phyloP scores from a whole-genome alignment of 768 basidiomycete genomes.

The Inosperma sp. region DNA sequence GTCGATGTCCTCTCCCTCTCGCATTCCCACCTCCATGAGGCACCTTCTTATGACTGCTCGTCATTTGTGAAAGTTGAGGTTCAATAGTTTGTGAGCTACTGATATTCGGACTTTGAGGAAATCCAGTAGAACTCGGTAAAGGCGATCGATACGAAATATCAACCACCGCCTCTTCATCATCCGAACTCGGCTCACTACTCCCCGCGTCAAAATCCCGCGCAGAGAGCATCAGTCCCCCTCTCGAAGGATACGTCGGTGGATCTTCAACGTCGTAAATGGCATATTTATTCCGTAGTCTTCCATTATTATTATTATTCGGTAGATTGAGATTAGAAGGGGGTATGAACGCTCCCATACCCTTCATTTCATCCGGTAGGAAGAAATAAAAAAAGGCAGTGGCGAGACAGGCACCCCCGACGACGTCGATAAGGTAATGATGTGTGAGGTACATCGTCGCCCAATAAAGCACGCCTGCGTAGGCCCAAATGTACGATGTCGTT shows the following conservation, averaged over 20 bases:
- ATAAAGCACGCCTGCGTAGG: constrained; percentile 80
- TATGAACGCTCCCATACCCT: constrained; percentile 46
- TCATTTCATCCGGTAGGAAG: constrained; percentile 79
- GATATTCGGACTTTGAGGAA: constrained; percentile 10
- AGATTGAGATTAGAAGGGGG: constrained; percentile 41
- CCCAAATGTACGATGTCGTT: constrained; percentile 64
- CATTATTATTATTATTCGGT: background rate
- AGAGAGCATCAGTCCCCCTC: constrained; percentile 33
- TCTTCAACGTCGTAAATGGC: constrained; percentile 74
- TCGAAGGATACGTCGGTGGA: constrained; percentile 33
- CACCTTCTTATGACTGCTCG: constrained; percentile 17
- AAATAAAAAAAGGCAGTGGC: constrained; percentile 84
- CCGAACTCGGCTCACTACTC: constrained; percentile 46
- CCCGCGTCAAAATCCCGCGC: constrained; percentile 50
- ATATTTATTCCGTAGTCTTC: constrained; percentile 53
- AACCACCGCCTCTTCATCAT: constrained; percentile 54
- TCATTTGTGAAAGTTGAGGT: background rate
- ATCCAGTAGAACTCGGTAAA: constrained; percentile 33
- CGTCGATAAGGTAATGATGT: constrained; percentile 98
- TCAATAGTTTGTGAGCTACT: background rate
- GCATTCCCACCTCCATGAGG: constrained; percentile 16
- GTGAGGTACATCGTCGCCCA: constrained; percentile 99
- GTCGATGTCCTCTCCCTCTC: constrained; percentile 51
- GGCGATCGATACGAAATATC: constrained; percentile 72
- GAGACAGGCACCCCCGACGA: constrained; percentile 89